Evolutionary conservation across 495 filamentous ascomycete species (phyloP), one percentile per base, ranked within the genome.

Genomic region (Aspergillus asperescens): DNA sequence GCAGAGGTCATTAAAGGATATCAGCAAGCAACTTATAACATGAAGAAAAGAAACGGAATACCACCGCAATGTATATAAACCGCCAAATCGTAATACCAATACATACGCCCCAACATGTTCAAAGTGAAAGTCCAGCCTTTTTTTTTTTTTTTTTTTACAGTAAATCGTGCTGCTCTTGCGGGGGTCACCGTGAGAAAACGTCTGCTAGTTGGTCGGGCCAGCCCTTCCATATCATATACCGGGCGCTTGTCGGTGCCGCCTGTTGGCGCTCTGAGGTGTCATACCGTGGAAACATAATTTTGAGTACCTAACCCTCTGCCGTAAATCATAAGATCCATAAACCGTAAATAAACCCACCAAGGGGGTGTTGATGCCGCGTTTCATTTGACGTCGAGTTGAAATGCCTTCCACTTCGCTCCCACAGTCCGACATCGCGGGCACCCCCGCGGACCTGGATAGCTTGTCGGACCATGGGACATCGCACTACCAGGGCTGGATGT

Each of bases 331-430:
- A 71, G 48, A 60, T 67, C 60, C 67, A 60, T 73, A 63, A 70
- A 60, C 48, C 61, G 65, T 56, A 54, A 60, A 7, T 6, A n/a
- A 40, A 47, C 19, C 20, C 13, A 12, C 19, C 0, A 22, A 15
- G 32, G 20, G 19, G 13, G n/a, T 37, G 19, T n/a, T 38, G 20
- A 31, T 15, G 40, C 34, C 24, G 48, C 19, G 35, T 37, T 57
- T 78, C 64, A 80, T 52, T 73, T 74, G 27, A 81, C 64, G 32
- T 81, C 76, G 40, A 81, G 54, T 50, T 78, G 77, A 57, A 81
- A 80, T 34, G 75, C 64, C 51, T 78, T 81, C 69, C 76, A 81
- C 53, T 73, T 72, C n/a, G 72, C 68, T 4, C 75, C 77, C 6
- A 77, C 58, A 1, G 68, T 70, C 27, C 68, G 71, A 56, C 77